A percentile compares a stretch with the other conserved stretches of the same genome.
phyloP scores from a whole-genome alignment of 345 rosid genomes.

The Brassica incana region DNA sequence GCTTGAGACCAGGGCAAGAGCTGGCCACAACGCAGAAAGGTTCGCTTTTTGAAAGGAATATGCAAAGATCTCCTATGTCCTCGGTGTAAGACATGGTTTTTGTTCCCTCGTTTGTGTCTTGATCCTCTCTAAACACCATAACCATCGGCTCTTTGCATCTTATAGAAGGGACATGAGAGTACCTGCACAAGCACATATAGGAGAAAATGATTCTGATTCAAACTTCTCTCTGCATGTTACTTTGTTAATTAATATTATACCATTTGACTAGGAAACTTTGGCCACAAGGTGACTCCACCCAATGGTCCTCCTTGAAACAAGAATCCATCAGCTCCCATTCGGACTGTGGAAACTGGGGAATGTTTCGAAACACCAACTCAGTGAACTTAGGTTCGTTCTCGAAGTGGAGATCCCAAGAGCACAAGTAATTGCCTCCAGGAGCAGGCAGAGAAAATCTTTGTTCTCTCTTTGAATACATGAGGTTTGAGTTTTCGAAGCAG shows the following conservation, averaged over 20 bases:
- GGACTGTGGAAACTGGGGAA: background rate
- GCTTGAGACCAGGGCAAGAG: background rate
- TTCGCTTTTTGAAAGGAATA: background rate
- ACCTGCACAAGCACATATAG: background rate
- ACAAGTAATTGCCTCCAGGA: background rate
- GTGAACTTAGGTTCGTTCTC: background rate
- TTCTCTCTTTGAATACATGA: background rate
- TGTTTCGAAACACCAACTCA: background rate
- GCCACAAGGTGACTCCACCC: background rate
- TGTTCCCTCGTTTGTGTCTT: background rate
- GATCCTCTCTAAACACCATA: background rate
- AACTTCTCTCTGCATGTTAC: background rate
- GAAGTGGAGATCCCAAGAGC: background rate
- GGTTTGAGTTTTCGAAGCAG: background rate
- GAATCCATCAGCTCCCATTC: background rate
- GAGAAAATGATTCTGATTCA: too few species aligned
- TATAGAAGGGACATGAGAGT: background rate
- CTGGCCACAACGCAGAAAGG: background rate
- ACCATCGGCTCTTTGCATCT: background rate
- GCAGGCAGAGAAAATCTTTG: background rate
- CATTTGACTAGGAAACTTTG: background rate
- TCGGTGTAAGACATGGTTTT: background rate
- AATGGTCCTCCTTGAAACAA: background rate
- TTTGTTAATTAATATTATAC: background rate
- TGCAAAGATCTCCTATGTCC: background rate